These are phyloP conservation scores for Schizochytrium sp. DNA, from an alignment of 108 stramenopile genomes.

Conservation along the genomic window DNA sequence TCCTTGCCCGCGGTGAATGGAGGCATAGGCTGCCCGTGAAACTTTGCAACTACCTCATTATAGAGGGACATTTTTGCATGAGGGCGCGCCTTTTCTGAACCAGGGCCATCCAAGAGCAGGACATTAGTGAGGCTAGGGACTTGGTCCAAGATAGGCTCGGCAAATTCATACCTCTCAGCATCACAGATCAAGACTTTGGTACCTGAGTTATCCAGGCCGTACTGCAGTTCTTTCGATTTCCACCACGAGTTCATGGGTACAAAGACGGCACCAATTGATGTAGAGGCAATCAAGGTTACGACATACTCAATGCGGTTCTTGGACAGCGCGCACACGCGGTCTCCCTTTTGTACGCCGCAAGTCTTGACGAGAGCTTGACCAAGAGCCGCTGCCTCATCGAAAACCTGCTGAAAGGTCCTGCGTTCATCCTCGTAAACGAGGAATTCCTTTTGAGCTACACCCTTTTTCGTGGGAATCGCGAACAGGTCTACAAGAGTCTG, in stretches of 20 bases:
- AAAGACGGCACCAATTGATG: background rate
- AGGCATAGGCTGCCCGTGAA: background rate
- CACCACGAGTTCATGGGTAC: slow-evolving; percentile 55
- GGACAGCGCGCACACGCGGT: slow-evolving; percentile 17
- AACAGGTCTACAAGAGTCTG: slow-evolving; percentile 45
- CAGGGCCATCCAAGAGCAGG: background rate
- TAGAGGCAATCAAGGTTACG: background rate
- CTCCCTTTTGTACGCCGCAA: background rate
- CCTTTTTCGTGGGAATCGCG: background rate
- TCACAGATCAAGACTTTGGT: slow-evolving; percentile 55
- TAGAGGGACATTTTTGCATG: background rate
- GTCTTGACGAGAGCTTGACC: background rate
- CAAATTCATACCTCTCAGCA: background rate
- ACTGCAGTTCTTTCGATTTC: slow-evolving; percentile 25
- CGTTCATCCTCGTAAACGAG: slow-evolving; percentile 48
- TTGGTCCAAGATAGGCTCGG: slow-evolving; percentile 17
- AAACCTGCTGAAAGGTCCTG: slow-evolving; percentile 7
- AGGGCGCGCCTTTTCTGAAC: background rate
- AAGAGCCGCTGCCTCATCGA: background rate
- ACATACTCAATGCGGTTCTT: slow-evolving; percentile 20
- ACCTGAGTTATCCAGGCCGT: background rate
- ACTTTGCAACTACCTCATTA: background rate
- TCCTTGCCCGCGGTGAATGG: background rate
- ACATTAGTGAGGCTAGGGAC: background rate
- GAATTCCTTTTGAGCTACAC: background rate